Base-by-base conservation (phyloP, 2,329 filamentous ascomycete genomes). In the Diaporthe vexans region DNA sequence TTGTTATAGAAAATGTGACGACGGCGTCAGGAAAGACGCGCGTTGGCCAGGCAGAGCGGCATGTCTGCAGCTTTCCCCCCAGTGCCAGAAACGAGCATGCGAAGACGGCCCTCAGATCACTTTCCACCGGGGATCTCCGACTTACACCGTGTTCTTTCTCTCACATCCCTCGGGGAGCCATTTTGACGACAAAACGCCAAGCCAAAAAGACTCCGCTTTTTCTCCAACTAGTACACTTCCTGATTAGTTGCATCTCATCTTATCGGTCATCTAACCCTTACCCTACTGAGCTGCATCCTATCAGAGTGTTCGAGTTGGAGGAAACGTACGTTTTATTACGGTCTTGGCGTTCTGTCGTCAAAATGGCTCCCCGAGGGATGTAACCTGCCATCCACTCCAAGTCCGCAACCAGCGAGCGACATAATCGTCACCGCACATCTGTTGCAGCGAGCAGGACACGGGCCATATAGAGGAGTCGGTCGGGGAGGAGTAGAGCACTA, bases 101-200 rank as follows among this genome's bases (percentile, higher is more conserved):
- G 71, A 70, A 58, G 73, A 65, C 71, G 57, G 73, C 61, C 71
- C 35, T 51, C 35, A 26, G 43, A 46, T 43, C 74, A 43, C 61
- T 63, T 48, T 35, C 70, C 35, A 51, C 69, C 75, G 75, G 73
- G 51, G 75, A 76, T 26, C 51, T 75, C 75, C 71, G 73, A 75
- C 65, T 68, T 63, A 68, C 37, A 74, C 26, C 21, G 43, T 61
- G 24, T 52, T 43, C 58, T n/a, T n/a, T 59, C 56, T 68, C 71
- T 56, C 71, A 67, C 24, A 51, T n/a, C n/a, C n/a, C n/a, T n/a
- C n/a, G n/a, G n/a, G n/a, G n/a, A n/a, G n/a, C n/a, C n/a, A n/a
- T n/a, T n/a, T n/a, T n/a, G n/a, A n/a, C n/a, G n/a, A n/a, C n/a
- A n/a, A n/a, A n/a, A n/a, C n/a, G n/a, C n/a, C n/a, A n/a, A n/a